These are phyloP conservation scores for Centaurea solstitialis DNA, from an alignment of 129 eudicot genomes.

Conservation along the genomic window DNA sequence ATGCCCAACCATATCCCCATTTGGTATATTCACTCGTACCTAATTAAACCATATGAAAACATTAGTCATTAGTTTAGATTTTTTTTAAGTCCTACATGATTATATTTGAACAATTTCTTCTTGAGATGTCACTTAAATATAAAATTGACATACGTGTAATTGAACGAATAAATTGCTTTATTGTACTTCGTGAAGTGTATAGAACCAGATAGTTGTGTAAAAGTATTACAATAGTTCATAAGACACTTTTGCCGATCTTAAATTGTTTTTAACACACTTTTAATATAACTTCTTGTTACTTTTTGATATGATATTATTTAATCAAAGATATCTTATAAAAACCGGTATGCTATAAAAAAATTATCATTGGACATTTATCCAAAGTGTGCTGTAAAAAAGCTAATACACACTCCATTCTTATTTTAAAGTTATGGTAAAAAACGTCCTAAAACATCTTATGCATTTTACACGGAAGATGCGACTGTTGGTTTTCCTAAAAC, in stretches of 20 bases:
- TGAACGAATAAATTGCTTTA: background rate
- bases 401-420: no score
- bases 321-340: background rate
- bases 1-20: slow-evolving; percentile 85
- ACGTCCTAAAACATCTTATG: no score
- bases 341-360: background rate
- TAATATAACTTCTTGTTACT: no score
- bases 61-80: background rate
- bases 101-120: background rate
- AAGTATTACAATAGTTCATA: background rate
- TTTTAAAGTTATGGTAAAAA: no score
- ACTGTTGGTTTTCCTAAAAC: no score
- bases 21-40: slow-evolving; percentile 82
- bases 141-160: background rate
- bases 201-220: background rate
- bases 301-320: background rate
- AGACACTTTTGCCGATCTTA: background rate
- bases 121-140: background rate
- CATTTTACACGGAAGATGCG: no score
- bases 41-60: slow-evolving; percentile 19
- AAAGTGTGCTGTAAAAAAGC: no score
- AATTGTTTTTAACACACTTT: background rate
- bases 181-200: background rate
- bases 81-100: background rate
- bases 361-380: no score